Conservation (phyloP, 139 green algal genomes). For the Astrephomene gubernaculifera region DNA sequence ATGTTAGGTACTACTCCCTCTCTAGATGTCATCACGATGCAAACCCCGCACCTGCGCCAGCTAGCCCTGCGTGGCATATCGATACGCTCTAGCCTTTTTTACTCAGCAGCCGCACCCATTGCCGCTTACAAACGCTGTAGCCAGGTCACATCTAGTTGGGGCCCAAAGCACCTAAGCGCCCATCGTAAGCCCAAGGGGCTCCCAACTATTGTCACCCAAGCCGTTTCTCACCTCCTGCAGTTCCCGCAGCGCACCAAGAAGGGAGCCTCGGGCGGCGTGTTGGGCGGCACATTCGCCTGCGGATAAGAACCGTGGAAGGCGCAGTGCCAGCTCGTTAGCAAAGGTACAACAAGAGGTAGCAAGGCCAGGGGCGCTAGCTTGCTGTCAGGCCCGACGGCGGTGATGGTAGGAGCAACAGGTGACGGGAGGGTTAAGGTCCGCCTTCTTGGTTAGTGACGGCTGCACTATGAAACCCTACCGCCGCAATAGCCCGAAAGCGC, state of each 20-base stretch:
- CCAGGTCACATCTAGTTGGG: background rate
- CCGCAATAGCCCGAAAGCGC: no score
- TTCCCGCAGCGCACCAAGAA: conserved; percentile 14
- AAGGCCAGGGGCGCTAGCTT: background rate
- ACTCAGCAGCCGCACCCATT: background rate
- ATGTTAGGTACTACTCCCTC: background rate
- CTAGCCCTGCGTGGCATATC: background rate
- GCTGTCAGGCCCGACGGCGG: background rate
- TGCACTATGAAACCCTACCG: no score
- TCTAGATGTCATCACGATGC: no score
- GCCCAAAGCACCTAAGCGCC: background rate
- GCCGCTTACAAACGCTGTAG: background rate
- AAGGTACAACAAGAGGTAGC: background rate
- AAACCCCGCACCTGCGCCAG: background rate
- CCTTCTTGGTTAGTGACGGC: background rate
- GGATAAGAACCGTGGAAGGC: background rate
- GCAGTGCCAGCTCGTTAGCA: background rate
- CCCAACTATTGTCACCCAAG: background rate
- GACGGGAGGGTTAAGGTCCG: background rate
- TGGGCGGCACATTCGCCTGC: background rate
- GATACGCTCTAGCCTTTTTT: background rate
- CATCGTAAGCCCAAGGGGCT: background rate
- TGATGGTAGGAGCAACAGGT: background rate
- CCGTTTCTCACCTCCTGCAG: background rate
- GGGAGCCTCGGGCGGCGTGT: background rate